Evolutionary conservation across 768 basidiomycete species (phyloP).

Genomic region (Xerocomellus amylosporus): DNA sequence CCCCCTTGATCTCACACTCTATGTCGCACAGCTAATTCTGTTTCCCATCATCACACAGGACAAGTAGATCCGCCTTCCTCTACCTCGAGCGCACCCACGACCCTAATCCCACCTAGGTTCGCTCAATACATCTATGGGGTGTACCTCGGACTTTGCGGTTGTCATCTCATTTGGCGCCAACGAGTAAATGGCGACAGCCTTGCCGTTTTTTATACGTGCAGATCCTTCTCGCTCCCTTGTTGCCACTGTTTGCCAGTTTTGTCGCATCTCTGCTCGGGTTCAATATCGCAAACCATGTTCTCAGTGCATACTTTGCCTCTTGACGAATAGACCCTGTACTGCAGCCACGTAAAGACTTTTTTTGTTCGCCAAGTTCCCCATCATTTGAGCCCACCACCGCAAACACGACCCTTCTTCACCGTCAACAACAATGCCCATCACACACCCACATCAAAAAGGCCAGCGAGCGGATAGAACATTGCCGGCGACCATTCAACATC

Average conservation of each 20-base stretch:
- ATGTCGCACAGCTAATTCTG: slow-evolving; percentile 84
- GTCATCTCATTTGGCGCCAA: not conserved
- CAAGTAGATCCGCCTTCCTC: slow-evolving; percentile 88
- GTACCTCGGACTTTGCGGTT: slow-evolving; percentile 79
- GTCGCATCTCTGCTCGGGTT: slow-evolving; percentile 85
- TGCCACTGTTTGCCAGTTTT: slow-evolving; percentile 85
- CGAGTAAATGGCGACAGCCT: slow-evolving; percentile 43
- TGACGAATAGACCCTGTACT: slow-evolving; percentile 11
- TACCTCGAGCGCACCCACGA: slow-evolving; percentile 12
- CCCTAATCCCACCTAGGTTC: slow-evolving; percentile 45
- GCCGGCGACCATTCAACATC: slow-evolving; percentile 54
- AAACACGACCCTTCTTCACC: too few relatives aligned
- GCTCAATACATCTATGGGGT: slow-evolving; percentile 91
- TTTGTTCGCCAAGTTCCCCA: slow-evolving; percentile 5
- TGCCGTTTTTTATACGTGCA: slow-evolving; percentile 95
- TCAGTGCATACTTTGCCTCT: slow-evolving; percentile 74
- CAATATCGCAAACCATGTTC: slow-evolving; percentile 83
- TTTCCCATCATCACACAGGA: slow-evolving; percentile 77
- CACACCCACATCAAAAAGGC: slow-evolving; percentile 35
- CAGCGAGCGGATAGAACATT: slow-evolving; percentile 40
- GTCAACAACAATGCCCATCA: slow-evolving; percentile 36
- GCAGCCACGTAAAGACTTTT: slow-evolving; percentile 8
- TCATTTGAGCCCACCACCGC: slow-evolving; percentile 34
- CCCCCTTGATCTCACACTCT: slow-evolving; percentile 86
- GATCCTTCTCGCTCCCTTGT: slow-evolving; percentile 83